A percentile compares a stretch with the other conserved stretches of the same genome.
Conservation (phyloP, 768 basidiomycete genomes). For the Leccinum ochraceum region DNA sequence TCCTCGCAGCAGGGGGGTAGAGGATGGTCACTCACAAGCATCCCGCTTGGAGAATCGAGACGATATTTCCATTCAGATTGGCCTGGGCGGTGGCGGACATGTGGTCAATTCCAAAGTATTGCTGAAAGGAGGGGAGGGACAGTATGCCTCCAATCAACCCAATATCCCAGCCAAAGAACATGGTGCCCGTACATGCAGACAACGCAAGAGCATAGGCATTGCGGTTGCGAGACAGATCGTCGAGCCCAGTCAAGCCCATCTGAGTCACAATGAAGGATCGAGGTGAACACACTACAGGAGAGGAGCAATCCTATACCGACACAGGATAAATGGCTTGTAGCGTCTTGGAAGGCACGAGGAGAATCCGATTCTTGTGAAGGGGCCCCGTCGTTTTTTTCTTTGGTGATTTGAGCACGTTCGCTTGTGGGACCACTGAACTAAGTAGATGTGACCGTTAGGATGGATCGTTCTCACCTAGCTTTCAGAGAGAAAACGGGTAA, state of each 20-base stretch:
- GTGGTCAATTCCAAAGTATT: conserved; percentile 48
- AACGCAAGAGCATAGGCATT: conserved; percentile 48
- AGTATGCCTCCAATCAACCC: conserved; percentile 53
- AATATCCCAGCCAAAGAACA: conserved; percentile 52
- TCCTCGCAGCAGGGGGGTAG: background rate
- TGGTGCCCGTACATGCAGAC: conserved; percentile 49
- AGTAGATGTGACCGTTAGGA: background rate
- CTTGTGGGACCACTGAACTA: no score
- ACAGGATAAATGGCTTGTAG: no score
- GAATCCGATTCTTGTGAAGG: no score
- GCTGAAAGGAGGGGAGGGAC: conserved; percentile 46
- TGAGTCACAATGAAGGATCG: background rate
- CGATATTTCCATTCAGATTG: conserved; percentile 50
- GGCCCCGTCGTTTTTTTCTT: no score
- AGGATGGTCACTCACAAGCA: conserved; percentile 41
- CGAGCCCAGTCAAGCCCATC: conserved; percentile 31
- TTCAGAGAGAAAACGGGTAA: no score
- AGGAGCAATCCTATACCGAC: background rate
- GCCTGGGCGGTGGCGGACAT: conserved; percentile 38
- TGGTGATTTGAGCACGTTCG: no score
- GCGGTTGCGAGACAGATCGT: conserved; percentile 34
- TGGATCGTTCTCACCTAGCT: no score
- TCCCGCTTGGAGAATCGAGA: conserved; percentile 49
- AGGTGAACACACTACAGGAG: background rate
- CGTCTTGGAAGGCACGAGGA: no score